These are phyloP conservation scores for Lactarius trivialis DNA, from an alignment of 768 basidiomycete species.

Conservation along the genomic window DNA sequence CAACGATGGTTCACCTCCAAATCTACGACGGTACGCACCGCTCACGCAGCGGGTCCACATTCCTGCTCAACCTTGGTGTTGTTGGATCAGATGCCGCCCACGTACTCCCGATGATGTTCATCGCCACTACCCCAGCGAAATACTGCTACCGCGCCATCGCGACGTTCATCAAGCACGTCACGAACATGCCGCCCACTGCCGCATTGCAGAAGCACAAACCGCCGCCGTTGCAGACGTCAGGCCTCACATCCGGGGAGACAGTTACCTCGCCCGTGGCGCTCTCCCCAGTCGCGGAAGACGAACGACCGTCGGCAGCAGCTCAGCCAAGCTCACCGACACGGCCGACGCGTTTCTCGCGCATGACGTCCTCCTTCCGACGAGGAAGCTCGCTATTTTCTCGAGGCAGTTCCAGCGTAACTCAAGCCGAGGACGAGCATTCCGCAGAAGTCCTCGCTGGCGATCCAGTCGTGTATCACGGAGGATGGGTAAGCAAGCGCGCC, in stretches of 20 bases:
- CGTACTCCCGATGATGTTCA: slow-evolving; percentile 63
- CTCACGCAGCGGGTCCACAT: background rate
- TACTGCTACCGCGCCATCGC: slow-evolving; percentile 77
- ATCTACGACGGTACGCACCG: slow-evolving; percentile 71
- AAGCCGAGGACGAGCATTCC: slow-evolving; percentile 12
- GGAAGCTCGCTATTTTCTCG: background rate
- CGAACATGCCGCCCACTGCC: slow-evolving; percentile 36
- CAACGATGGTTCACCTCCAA: slow-evolving; percentile 86
- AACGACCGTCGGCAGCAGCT: background rate
- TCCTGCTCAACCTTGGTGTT: background rate
- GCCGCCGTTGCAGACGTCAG: background rate
- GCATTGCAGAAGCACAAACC: background rate
- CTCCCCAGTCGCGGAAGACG: no score
- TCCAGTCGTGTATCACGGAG: slow-evolving; percentile 44
- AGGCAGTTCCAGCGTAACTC: background rate
- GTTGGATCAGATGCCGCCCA: slow-evolving; percentile 53
- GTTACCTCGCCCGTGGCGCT: no score
- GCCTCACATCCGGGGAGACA: background rate
- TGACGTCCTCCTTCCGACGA: background rate
- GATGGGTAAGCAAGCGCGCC: slow-evolving; percentile 38
- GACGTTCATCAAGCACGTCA: slow-evolving; percentile 62
- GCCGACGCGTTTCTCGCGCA: background rate
- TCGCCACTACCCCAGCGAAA: slow-evolving; percentile 70
- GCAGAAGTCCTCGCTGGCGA: slow-evolving; percentile 47
- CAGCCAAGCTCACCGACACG: background rate